Evolutionary conservation across 768 basidiomycete species (phyloP).

Genomic region (Xerocomellus dryophilus): DNA sequence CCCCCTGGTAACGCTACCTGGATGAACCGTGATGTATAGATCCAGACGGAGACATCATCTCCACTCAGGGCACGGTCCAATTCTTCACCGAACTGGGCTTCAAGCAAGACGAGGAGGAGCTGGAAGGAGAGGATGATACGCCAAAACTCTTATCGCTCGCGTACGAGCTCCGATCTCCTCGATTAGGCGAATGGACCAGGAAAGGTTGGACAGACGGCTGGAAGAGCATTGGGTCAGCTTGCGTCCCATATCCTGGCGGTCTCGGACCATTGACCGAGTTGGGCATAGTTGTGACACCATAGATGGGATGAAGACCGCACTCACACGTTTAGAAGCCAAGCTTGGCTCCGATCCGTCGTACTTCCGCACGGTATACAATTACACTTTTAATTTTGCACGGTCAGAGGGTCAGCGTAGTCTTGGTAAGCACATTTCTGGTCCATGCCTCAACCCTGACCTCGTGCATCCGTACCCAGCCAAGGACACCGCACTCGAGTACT

Average conservation of each 20-base stretch:
- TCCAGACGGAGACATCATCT: constrained; percentile 58
- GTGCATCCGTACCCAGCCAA: constrained; percentile 39
- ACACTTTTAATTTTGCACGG: constrained; percentile 79
- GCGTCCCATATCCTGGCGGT: neutral
- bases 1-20: neutral
- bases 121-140: constrained; percentile 72
- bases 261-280: constrained; percentile 2
- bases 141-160: constrained; percentile 74
- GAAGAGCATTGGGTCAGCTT: constrained; percentile 63
- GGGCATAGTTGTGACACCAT: constrained; percentile 60
- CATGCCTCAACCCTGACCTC: neutral
- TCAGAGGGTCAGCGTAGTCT: constrained; percentile 77
- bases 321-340: constrained; percentile 54
- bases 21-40: constrained; percentile 38
- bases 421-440: constrained; percentile 41
- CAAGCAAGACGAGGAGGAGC: constrained; percentile 43
- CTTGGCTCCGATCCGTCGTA: constrained; percentile 64
- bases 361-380: constrained; percentile 75
- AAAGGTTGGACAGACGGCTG: constrained; percentile 80
- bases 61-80: constrained; percentile 75
- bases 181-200: constrained; percentile 67
- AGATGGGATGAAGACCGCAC: constrained; percentile 52
- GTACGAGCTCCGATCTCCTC: constrained; percentile 73
- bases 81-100: constrained; percentile 46
- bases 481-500: constrained; percentile 74